phyloP scores from a whole-genome alignment of 2,329 filamentous ascomycete species.

The Ophiognomonia clavigignenti-juglandacearum region DNA sequence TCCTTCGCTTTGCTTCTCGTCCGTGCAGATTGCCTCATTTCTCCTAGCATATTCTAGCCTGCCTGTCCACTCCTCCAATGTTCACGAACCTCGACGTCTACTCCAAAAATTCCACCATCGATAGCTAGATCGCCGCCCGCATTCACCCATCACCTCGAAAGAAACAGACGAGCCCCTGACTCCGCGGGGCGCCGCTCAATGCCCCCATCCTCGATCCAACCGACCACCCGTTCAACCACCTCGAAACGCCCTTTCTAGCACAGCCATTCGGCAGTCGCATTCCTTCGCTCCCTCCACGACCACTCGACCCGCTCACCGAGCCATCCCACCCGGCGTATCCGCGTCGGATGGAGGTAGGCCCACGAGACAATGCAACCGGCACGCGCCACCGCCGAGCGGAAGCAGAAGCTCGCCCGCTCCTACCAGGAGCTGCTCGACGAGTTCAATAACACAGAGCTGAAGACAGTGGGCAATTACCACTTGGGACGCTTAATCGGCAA shows the following conservation, averaged over 20 bases:
- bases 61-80: no score
- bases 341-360: neutral
- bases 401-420: slow-evolving; percentile 78
- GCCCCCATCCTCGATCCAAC: no score
- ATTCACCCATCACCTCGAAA: no score
- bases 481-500: slow-evolving; percentile 92
- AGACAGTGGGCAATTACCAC: slow-evolving; percentile 90
- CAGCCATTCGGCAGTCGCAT: neutral
- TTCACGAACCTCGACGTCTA: no score
- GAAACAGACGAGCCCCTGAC: no score
- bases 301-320: neutral
- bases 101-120: no score
- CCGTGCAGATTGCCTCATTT: neutral
- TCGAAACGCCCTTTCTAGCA: neutral
- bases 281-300: neutral
- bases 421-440: slow-evolving; percentile 96
- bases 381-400: slow-evolving; percentile 10
- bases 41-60: neutral
- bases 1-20: no score
- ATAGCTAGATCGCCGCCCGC: no score
- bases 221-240: neutral
- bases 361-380: slow-evolving; percentile 12
- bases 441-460: slow-evolving; percentile 87
- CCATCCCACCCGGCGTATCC: neutral
- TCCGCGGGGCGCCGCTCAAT: no score